These are phyloP conservation scores for Apiospora aurea DNA, from an alignment of 2,329 filamentous ascomycete species.

Conservation along the genomic window DNA sequence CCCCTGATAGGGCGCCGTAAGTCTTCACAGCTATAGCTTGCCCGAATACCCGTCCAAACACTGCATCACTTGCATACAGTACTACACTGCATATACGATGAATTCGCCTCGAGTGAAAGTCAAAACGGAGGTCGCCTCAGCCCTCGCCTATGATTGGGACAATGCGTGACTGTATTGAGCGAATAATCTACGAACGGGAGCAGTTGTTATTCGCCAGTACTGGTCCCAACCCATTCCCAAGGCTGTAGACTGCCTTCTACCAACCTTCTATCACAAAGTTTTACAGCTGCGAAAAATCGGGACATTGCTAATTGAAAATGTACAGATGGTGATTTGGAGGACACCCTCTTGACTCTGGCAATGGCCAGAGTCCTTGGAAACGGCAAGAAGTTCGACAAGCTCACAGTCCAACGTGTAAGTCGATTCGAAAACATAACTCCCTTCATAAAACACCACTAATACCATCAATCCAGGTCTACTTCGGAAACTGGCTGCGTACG, in stretches of 20 bases:
- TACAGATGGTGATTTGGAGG: conserved; percentile 86
- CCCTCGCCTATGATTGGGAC: not conserved
- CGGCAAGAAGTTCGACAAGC: conserved; percentile 85
- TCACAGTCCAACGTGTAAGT: conserved; percentile 76
- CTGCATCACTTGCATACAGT: not conserved
- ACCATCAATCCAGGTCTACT: conserved; percentile 65
- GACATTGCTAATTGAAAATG: not conserved
- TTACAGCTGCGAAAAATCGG: conserved; percentile 46
- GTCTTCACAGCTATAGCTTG: conserved; percentile 17
- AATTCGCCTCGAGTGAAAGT: not conserved
- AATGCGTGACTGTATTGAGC: not conserved
- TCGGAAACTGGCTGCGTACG: conserved; percentile 86
- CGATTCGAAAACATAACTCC: not conserved
- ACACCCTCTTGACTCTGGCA: conserved; percentile 78
- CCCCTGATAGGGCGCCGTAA: conserved; percentile 29
- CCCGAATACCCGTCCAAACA: not conserved
- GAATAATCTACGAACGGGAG: not conserved
- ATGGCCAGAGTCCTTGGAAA: conserved; percentile 57
- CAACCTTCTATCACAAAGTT: not conserved
- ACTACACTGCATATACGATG: not conserved
- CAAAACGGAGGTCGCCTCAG: not conserved
- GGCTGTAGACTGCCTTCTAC: not conserved
- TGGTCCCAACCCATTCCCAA: not conserved
- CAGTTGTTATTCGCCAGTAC: not conserved
- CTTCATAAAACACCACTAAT: not conserved